Percentiles rank a stretch among this genome's conserved stretches.
Conservation (phyloP, 208 protist genomes). For the Crithidia acanthocephali region DNA sequence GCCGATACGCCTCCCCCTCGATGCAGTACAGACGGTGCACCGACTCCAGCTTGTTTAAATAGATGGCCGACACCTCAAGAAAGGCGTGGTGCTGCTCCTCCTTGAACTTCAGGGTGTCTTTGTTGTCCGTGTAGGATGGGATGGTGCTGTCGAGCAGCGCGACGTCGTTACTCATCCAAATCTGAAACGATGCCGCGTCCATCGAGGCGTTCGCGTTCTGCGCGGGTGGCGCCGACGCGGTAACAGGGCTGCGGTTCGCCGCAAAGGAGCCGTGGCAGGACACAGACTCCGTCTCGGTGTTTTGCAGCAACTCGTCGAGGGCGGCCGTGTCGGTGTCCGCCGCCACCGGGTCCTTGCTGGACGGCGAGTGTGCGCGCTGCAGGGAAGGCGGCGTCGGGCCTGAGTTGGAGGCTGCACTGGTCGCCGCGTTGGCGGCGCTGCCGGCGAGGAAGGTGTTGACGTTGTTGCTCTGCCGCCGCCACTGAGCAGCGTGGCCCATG, state of each 20-base stretch:
- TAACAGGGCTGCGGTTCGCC: conserved; percentile 4
- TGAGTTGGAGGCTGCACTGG: not conserved
- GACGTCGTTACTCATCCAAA: conserved; percentile 37
- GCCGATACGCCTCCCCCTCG: conserved; percentile 42
- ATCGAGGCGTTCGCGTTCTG: conserved; percentile 22
- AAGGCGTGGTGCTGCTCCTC: conserved; percentile 65
- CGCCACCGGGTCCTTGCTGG: conserved; percentile 6
- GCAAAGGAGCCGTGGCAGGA: conserved; percentile 20
- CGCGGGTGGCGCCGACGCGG: not conserved
- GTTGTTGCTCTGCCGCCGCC: conserved; percentile 17
- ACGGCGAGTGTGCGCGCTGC: conserved; percentile 1
- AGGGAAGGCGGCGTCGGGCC: not conserved
- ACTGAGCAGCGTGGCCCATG: conserved; percentile 27
- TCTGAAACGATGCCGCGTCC: conserved; percentile 18
- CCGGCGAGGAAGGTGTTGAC: conserved; percentile 14
- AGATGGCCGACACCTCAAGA: conserved; percentile 41
- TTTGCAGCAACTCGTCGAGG: conserved; percentile 11
- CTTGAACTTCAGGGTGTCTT: conserved; percentile 51
- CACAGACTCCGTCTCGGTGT: conserved; percentile 11
- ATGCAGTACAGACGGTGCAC: conserved; percentile 57
- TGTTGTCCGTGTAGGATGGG: conserved; percentile 47
- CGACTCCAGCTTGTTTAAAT: conserved; percentile 65
- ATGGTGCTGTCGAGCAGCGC: conserved; percentile 47
- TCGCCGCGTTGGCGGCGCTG: not conserved
- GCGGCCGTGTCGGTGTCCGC: conserved; percentile 2